Evolutionary conservation across 202 grass and related monocot genomes (phyloP).

Genomic region (Musa balbisiana): DNA sequence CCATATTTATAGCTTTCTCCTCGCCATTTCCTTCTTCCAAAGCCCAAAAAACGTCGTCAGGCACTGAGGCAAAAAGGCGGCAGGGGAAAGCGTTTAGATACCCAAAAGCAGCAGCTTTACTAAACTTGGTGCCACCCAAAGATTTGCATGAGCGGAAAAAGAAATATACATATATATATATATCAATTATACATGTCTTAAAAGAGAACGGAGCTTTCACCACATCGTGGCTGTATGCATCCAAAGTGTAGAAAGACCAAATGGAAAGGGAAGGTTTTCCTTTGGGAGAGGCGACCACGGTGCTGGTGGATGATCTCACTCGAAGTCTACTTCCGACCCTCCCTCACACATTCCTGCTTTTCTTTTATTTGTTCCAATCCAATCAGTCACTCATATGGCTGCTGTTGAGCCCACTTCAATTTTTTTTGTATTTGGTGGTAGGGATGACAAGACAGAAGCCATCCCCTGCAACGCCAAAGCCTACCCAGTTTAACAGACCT

Average conservation of each 20-base stretch:
- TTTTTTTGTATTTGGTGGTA: neutral
- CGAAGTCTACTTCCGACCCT: neutral
- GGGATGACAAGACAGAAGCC: neutral
- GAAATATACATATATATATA: neutral
- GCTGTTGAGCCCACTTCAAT: neutral
- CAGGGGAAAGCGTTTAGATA: neutral
- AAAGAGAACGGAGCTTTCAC: neutral
- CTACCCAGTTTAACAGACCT: too few relatives aligned
- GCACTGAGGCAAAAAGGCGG: neutral
- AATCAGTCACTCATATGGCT: neutral
- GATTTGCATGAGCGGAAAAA: neutral
- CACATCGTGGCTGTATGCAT: neutral
- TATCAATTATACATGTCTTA: neutral
- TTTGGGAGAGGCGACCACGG: neutral
- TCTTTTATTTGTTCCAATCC: neutral
- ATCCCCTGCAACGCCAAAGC: neutral
- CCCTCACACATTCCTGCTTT: neutral
- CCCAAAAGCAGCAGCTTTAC: neutral
- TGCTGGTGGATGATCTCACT: neutral
- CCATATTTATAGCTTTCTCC: slow-evolving; percentile 3
- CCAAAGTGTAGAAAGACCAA: neutral
- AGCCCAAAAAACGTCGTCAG: neutral
- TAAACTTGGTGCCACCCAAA: neutral
- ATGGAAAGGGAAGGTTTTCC: neutral
- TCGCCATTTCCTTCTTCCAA: neutral